phyloP scores from a whole-genome alignment of 2,329 filamentous ascomycete genomes.

The Westerdykella ornata region DNA sequence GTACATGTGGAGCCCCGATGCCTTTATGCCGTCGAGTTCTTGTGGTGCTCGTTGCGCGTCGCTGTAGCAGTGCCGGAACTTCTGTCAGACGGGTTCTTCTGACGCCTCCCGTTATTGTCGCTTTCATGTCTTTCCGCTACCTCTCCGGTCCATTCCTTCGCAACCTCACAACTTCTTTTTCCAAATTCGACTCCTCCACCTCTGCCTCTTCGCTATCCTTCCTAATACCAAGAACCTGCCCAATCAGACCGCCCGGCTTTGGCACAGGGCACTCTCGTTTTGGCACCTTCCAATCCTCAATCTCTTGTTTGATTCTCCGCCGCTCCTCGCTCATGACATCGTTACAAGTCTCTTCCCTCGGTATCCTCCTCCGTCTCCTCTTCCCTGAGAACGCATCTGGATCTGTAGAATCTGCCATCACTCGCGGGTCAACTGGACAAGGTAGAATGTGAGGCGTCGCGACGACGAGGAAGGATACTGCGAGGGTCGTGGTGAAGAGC shows the following conservation, averaged over 20 bases:
- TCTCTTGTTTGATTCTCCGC: constrained; percentile 9
- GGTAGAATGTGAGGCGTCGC: constrained; percentile 83
- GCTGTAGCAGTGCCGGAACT: no score
- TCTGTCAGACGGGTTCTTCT: no score
- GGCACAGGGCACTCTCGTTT: constrained; percentile 83
- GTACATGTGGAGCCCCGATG: no score
- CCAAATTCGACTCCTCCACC: constrained; percentile 5
- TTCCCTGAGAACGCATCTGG: constrained; percentile 22
- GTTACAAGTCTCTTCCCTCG: constrained; percentile 20
- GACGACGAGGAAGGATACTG: constrained; percentile 87
- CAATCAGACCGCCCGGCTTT: constrained; percentile 74
- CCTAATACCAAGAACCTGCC: constrained; percentile 66
- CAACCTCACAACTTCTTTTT: constrained; percentile 4
- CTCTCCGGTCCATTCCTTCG: constrained; percentile 3
- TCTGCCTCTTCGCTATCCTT: constrained; percentile 14
- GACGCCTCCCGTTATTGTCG: background rate
- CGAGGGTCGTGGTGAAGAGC: constrained; percentile 87
- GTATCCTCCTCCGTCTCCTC: constrained; percentile 25
- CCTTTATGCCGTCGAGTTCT: no score
- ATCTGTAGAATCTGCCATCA: constrained; percentile 61
- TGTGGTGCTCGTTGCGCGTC: no score
- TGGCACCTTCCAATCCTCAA: constrained; percentile 17
- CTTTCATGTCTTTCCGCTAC: constrained; percentile 1
- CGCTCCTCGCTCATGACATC: constrained; percentile 19
- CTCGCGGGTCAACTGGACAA: constrained; percentile 71